Evolutionary conservation across 306 rosid genomes (phyloP).

Genomic region (Fragaria iinumae): DNA sequence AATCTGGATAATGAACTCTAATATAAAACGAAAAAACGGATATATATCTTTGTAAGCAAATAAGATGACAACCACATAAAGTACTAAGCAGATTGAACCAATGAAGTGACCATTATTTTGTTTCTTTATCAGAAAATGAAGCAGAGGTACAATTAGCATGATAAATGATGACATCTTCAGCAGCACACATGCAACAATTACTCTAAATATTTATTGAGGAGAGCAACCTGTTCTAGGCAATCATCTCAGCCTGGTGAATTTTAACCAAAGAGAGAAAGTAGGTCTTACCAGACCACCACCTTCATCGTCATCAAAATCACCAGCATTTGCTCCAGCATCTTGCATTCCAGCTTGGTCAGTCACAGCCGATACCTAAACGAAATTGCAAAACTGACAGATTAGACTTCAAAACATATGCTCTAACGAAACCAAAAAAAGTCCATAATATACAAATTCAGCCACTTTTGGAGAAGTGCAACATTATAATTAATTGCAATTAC

Average conservation of each 20-base stretch:
- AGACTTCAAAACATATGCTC: conserved; percentile 6
- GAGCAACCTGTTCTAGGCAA: background rate
- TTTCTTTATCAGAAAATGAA: background rate
- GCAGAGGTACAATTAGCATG: background rate
- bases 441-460: background rate
- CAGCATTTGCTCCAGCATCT: conserved; percentile 77
- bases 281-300: conserved; percentile 73
- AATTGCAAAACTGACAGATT: background rate
- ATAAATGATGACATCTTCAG: background rate
- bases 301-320: conserved; percentile 92
- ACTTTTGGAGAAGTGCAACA: background rate
- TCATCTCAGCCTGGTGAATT: background rate
- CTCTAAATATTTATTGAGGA: background rate
- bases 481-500: conserved; percentile 36
- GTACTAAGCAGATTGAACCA: background rate
- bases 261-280: conserved; percentile 13
- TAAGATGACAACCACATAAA: background rate
- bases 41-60: background rate
- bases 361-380: conserved; percentile 74
- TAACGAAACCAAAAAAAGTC: background rate
- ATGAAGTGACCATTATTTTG: background rate
- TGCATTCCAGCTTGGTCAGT: conserved; percentile 78
- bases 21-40: background rate
- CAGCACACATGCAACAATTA: background rate
- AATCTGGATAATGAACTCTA: background rate